Conservation (phyloP, 139 green algal species). For the Coelastrella sp. region DNA sequence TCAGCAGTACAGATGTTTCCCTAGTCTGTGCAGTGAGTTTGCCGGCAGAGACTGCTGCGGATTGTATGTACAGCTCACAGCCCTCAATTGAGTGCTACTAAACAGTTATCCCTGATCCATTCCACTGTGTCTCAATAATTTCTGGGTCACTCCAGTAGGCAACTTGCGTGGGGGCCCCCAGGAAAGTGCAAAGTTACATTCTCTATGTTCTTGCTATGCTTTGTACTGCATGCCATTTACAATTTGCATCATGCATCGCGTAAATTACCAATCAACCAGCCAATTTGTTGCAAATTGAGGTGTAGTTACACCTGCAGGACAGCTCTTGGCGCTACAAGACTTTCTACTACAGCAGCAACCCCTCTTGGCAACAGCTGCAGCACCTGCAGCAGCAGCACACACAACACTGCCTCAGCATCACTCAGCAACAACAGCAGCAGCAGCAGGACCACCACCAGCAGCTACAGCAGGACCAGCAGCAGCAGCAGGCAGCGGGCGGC, state of each 20-base stretch:
- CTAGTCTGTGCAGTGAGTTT: no score
- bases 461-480: not conserved
- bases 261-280: not conserved
- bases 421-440: not conserved
- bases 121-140: no score
- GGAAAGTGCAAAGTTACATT: no score
- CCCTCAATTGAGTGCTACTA: no score
- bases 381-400: conserved; percentile 30
- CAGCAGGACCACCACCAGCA: no score
- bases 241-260: not conserved
- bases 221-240: no score
- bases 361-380: conserved; percentile 36
- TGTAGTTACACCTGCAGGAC: not conserved
- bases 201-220: no score
- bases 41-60: no score
- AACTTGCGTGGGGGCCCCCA: no score
- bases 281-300: not conserved
- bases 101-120: no score
- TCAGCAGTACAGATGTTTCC: not conserved
- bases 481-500: not conserved
- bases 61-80: no score
- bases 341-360: conserved; percentile 36
- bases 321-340: conserved; percentile 40
- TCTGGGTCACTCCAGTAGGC: no score
- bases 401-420: not conserved